A percentile compares a stretch with the other conserved stretches of the same genome.
These are phyloP conservation scores for Leishmania amazonensis DNA, from an alignment of 208 protist species.

Conservation along the genomic window DNA sequence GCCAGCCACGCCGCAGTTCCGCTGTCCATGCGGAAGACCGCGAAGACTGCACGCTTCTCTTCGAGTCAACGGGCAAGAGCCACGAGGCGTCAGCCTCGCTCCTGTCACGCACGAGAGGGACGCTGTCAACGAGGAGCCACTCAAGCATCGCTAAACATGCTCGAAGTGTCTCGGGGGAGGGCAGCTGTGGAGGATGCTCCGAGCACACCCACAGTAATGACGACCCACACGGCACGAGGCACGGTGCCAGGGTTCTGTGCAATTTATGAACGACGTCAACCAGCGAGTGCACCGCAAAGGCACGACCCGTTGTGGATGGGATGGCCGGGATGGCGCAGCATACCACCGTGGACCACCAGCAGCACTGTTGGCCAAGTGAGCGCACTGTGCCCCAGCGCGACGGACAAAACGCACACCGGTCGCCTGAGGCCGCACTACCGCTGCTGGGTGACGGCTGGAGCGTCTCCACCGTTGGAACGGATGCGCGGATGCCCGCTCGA, in stretches of 20 bases:
- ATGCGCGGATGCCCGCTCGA: neutral
- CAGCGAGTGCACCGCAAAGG: slow-evolving; percentile 5
- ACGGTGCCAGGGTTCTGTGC: neutral
- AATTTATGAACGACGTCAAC: slow-evolving; percentile 1
- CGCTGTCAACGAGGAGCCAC: slow-evolving; percentile 16
- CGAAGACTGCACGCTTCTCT: neutral
- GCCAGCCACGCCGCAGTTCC: slow-evolving; percentile 7
- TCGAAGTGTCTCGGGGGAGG: neutral
- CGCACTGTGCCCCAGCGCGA: neutral
- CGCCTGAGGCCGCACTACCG: neutral
- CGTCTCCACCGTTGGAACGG: neutral
- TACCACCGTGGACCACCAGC: slow-evolving; percentile 26
- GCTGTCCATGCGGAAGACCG: slow-evolving; percentile 1
- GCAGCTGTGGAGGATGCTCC: neutral
- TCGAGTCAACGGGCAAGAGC: neutral
- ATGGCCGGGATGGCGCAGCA: slow-evolving; percentile 17
- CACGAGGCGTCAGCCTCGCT: neutral
- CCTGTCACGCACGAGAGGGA: neutral
- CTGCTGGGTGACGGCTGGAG: neutral
- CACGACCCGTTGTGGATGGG: neutral
- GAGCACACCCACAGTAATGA: neutral
- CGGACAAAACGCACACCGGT: neutral
- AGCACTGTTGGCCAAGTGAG: slow-evolving; percentile 13
- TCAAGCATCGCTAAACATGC: slow-evolving; percentile 11
- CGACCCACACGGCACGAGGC: neutral